These are phyloP conservation scores for Solanum hybrid DNA, from an alignment of 305 asterid species.

Conservation along the genomic window DNA sequence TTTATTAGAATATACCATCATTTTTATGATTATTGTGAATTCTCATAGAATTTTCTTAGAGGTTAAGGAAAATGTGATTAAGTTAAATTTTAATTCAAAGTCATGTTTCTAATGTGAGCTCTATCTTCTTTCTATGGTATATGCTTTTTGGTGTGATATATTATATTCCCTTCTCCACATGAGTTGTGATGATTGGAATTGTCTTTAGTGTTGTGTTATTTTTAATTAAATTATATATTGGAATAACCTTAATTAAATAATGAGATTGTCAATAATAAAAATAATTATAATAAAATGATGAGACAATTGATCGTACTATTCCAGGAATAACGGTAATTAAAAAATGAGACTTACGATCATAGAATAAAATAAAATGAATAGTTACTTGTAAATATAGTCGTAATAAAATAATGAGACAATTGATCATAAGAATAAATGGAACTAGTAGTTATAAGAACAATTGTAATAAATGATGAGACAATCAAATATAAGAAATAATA, in stretches of 20 bases:
- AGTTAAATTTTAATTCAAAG: not conserved
- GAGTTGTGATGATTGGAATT: not conserved
- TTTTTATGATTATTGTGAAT: not conserved
- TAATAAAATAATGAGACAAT: not conserved
- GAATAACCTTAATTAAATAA: not conserved
- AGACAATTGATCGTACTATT: not conserved
- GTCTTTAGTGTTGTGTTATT: not conserved
- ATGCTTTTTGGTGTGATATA: not conserved
- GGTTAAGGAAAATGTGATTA: not conserved
- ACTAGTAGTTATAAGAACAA: not conserved
- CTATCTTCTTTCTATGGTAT: not conserved
- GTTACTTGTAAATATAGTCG: not conserved
- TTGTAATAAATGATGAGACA: not conserved
- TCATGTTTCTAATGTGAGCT: not conserved
- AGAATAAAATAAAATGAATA: not conserved
- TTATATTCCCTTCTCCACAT: not conserved
- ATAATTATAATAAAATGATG: not conserved
- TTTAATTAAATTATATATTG: not conserved
- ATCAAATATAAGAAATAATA: not conserved
- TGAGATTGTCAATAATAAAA: not conserved
- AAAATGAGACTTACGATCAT: not conserved
- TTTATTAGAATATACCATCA: not conserved
- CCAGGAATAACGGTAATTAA: not conserved
- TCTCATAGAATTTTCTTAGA: not conserved
- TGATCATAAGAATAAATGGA: not conserved